Base-by-base conservation (phyloP, 257 asterid genomes). In the Nicotiana paniculata region DNA sequence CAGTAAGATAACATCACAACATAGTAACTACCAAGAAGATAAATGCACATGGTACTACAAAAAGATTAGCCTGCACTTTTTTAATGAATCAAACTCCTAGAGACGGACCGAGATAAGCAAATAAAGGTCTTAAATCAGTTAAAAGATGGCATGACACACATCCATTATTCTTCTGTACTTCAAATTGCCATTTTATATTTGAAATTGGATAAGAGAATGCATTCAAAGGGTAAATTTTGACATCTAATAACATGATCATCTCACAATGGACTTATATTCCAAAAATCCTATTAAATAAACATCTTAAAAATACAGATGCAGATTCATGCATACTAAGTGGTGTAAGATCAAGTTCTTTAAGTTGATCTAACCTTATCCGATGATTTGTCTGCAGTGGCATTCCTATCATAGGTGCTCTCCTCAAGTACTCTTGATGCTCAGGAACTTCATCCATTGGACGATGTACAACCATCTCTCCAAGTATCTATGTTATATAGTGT, bases 321-420 rank as follows among this genome's bases (percentile, higher is more conserved):
- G 21, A 3, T 17, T 78, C 28, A 85, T 32, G 64, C 18, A 48
- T 48, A 26, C 4, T 74, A 74, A 35, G 62, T 26, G 8, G 79
- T 24, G 62, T 48, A 48, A 46, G 26, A 48, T 26, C 79, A 74
- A 48, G 79, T 74, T 26, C 62, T 48, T 74, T 74, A 74, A 48
- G 79, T 74, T 74, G 43, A 24, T 80, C 91, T 67, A 85, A 93
- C 97, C 97, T 93, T 81, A 84, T 76, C 51, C 66, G 93, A 88
- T 85, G 85, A 79, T 79, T 85, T 66, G 83, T 64, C 83, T 83
- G 87, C 54, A 87, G 83, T 83, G 83, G 88, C 83, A 85, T 85
- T 85, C 88, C 91, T 39, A 26, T 78, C 30, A 59, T 51, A 21
- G 90, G 81, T 79, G 91, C 80, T 83, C 85, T 88, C 89, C 84